These are phyloP conservation scores for Clonostachys sp. DNA, from an alignment of 2,329 filamentous ascomycete genomes.

Conservation along the genomic window DNA sequence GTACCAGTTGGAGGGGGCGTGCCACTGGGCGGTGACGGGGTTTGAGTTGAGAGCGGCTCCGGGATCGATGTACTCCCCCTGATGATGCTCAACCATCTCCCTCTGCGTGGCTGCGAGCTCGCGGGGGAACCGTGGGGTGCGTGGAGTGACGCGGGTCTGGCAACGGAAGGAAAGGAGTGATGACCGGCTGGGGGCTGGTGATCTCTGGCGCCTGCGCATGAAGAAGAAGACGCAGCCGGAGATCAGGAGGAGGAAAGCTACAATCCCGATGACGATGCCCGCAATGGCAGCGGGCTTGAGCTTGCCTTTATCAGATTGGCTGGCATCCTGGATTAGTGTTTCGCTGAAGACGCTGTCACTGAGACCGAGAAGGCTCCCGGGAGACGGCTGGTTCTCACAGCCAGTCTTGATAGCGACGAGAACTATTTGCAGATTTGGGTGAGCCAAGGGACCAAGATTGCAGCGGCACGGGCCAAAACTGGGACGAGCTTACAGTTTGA, in stretches of 20 bases:
- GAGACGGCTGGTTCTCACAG: slow-evolving; percentile 39
- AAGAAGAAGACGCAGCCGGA: slow-evolving; percentile 37
- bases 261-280: slow-evolving; percentile 33
- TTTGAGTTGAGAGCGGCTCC: slow-evolving; percentile 7
- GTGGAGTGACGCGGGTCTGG: slow-evolving; percentile 28
- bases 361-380: slow-evolving; percentile 28
- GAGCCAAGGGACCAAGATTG: background rate
- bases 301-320: slow-evolving; percentile 17
- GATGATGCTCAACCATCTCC: slow-evolving; percentile 6
- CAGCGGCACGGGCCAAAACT: background rate
- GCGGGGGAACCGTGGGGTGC: slow-evolving; percentile 10
- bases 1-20: background rate
- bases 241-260: slow-evolving; percentile 28
- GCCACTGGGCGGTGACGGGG: slow-evolving; percentile 7
- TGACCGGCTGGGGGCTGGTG: slow-evolving; percentile 15
- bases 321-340: slow-evolving; percentile 19
- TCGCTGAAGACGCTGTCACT: slow-evolving; percentile 39
- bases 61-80: slow-evolving; percentile 9
- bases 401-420: slow-evolving; percentile 46
- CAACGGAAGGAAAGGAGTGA: slow-evolving; percentile 48
- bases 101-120: background rate
- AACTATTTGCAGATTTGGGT: slow-evolving; percentile 20
- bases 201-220: slow-evolving; percentile 31
- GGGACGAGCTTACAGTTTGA: slow-evolving; percentile 41
- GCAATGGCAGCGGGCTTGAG: slow-evolving; percentile 34